phyloP scores from a whole-genome alignment of 1,284 basidiomycete genomes.

The Anthracocystis walkeri region DNA sequence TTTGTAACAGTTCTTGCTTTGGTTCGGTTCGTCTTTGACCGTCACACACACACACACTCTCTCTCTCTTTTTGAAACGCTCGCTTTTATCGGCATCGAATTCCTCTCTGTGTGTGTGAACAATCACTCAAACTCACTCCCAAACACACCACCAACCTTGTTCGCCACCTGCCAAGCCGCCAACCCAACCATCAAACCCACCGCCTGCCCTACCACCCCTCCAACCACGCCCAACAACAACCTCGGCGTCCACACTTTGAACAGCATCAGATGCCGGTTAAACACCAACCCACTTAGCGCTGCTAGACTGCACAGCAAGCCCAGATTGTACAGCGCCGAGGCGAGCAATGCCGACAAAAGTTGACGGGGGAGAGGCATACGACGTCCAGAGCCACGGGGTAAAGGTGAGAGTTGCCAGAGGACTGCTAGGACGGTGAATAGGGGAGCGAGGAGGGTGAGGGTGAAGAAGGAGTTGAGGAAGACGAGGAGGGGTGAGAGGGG shows the following conservation, averaged over 20 bases:
- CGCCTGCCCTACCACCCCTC: constrained; percentile 72
- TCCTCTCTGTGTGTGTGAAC: no score
- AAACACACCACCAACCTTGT: constrained; percentile 53
- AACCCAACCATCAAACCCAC: constrained; percentile 67
- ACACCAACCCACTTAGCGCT: constrained; percentile 78
- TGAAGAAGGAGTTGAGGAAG: constrained; percentile 82
- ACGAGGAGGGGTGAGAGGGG: constrained; percentile 84
- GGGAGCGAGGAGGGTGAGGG: constrained; percentile 76
- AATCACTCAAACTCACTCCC: constrained; percentile 48
- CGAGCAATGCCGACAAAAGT: constrained; percentile 74
- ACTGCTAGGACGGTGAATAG: constrained; percentile 80
- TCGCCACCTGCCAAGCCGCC: constrained; percentile 45
- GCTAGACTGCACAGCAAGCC: constrained; percentile 69
- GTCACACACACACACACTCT: no score
- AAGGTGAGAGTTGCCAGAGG: constrained; percentile 87
- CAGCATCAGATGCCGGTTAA: constrained; percentile 94
- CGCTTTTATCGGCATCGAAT: no score
- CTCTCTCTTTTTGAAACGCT: neutral
- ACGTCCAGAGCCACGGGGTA: constrained; percentile 24
- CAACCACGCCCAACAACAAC: constrained; percentile 81
- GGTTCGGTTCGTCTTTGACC: neutral
- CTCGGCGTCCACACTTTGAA: constrained; percentile 98
- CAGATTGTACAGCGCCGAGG: constrained; percentile 79
- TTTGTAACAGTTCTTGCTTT: neutral
- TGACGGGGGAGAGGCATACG: constrained; percentile 28